phyloP scores from a whole-genome alignment of 2,329 filamentous ascomycete genomes.

The Curvularia verruculosa region DNA sequence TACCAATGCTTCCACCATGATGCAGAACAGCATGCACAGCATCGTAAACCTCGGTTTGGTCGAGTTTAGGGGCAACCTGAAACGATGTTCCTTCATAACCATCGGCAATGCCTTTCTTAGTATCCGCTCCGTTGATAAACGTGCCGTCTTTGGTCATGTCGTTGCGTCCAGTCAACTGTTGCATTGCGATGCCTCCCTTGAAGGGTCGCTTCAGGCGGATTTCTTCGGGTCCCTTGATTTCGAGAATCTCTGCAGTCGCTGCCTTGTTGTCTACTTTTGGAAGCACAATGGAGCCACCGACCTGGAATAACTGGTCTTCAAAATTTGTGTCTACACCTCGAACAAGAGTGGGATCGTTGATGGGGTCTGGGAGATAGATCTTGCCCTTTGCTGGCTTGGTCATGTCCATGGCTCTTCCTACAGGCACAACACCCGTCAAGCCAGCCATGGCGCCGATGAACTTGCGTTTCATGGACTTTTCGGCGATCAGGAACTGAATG shows the following conservation, averaged over 20 bases:
- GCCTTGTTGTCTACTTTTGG: slow-evolving; percentile 82
- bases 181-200: slow-evolving; percentile 74
- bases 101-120: slow-evolving; percentile 60
- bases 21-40: slow-evolving; percentile 86
- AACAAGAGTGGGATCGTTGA: slow-evolving; percentile 81
- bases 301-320: slow-evolving; percentile 58
- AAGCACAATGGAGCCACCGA: slow-evolving; percentile 82
- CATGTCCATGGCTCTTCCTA: slow-evolving; percentile 87
- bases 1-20: slow-evolving; percentile 86
- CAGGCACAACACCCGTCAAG: slow-evolving; percentile 87
- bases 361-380: slow-evolving; percentile 87
- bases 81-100: slow-evolving; percentile 77
- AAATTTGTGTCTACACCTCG: slow-evolving; percentile 85
- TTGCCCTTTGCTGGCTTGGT: slow-evolving; percentile 79
- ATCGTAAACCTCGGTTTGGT: slow-evolving; percentile 92
- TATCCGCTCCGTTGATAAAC: slow-evolving; percentile 60
- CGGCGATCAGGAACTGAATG: slow-evolving; percentile 90
- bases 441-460: slow-evolving; percentile 89
- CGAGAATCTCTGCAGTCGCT: slow-evolving; percentile 80
- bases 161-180: slow-evolving; percentile 80
- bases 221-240: slow-evolving; percentile 81
- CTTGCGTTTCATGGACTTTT: slow-evolving; percentile 87
- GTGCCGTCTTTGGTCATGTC: slow-evolving; percentile 72
- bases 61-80: slow-evolving; percentile 89
- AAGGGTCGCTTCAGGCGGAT: slow-evolving; percentile 87